A percentile compares a stretch with the other conserved stretches of the same genome.
These are phyloP conservation scores for Xylaria hypoxylon DNA, from an alignment of 2,329 filamentous ascomycete genomes.

Conservation along the genomic window DNA sequence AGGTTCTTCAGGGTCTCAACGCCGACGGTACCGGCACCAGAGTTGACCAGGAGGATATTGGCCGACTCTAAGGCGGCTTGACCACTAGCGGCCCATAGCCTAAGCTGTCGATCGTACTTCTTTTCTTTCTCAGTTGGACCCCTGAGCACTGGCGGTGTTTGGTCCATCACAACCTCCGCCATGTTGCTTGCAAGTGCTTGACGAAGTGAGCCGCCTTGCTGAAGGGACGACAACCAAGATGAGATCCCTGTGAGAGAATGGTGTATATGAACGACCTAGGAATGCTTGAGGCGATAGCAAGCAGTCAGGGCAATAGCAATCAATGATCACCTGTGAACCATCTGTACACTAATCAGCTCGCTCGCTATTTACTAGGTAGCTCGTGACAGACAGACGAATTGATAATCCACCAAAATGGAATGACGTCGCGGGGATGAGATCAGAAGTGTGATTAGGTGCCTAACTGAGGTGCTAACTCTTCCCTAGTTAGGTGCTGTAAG, in stretches of 20 bases:
- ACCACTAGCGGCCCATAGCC: conserved; percentile 93
- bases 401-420: not conserved
- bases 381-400: not conserved
- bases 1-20: conserved; percentile 96
- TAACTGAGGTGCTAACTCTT: not conserved
- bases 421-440: conserved; percentile 28
- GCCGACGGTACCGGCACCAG: conserved; percentile 85
- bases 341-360: not conserved
- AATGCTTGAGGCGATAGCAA: not conserved
- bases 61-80: conserved; percentile 91
- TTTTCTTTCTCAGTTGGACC: conserved; percentile 72
- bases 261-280: not conserved
- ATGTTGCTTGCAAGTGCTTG: conserved; percentile 47
- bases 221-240: not conserved
- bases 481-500: not conserved
- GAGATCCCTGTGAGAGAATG: conserved; percentile 1
- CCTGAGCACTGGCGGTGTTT: conserved; percentile 62
- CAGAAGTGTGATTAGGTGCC: conserved; percentile 14
- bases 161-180: conserved; percentile 59
- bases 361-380: no score
- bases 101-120: conserved; percentile 94
- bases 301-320: not conserved
- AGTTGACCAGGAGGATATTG: conserved; percentile 91
- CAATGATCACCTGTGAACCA: not conserved
- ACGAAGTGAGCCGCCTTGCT: conserved; percentile 16